Percentiles rank a stretch among this genome's conserved stretches.
Conservation (phyloP, 148 eudicot genomes). For the Arctostaphylos glauca region DNA sequence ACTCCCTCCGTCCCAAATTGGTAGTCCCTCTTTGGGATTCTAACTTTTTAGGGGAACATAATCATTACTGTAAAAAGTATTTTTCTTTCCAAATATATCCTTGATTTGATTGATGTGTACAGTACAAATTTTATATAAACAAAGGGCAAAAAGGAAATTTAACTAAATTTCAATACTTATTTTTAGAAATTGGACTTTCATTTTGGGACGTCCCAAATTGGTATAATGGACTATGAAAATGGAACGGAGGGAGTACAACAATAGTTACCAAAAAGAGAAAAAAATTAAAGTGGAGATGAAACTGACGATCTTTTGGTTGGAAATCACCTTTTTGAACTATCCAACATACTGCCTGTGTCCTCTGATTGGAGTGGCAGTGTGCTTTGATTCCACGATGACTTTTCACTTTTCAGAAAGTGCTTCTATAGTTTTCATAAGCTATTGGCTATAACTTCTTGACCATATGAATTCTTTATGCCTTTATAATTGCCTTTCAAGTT, state of each 20-base stretch:
- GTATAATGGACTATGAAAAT: too few relatives aligned
- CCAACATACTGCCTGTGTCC: not conserved
- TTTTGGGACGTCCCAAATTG: too few relatives aligned
- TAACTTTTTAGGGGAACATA: too few relatives aligned
- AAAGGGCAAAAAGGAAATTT: too few relatives aligned
- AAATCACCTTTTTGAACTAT: not conserved
- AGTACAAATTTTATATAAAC: too few relatives aligned
- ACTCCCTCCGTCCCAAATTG: too few relatives aligned
- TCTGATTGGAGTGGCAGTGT: not conserved
- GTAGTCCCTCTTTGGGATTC: too few relatives aligned
- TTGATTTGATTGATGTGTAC: too few relatives aligned
- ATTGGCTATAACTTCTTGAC: not conserved
- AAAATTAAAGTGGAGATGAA: not conserved
- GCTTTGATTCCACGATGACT: not conserved
- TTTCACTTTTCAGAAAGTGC: conserved; percentile 8
- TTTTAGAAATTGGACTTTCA: too few relatives aligned
- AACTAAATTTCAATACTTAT: too few relatives aligned
- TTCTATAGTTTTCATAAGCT: not conserved
- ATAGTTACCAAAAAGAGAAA: not conserved
- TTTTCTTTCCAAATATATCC: too few relatives aligned
- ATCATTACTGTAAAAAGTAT: too few relatives aligned
- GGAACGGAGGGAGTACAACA: not conserved
- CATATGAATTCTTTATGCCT: not conserved
- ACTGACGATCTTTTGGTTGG: not conserved
- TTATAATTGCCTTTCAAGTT: not conserved